Conservation (phyloP, 1,284 basidiomycete species). For the Xanthoconium separans region DNA sequence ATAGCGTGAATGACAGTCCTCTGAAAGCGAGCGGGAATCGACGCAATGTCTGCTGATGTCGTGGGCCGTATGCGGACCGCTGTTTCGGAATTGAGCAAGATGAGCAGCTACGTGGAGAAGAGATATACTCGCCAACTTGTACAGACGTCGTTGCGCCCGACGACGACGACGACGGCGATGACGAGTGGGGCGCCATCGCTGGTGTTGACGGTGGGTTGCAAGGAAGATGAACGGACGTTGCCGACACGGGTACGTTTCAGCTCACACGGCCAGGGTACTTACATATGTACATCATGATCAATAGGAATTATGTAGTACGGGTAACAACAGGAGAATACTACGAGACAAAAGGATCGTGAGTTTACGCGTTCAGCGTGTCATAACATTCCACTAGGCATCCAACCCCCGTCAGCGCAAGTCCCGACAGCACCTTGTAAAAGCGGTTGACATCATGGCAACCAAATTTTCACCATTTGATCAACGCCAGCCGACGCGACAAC, state of each 20-base stretch:
- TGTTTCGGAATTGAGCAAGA: conserved; percentile 30
- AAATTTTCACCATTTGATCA: conserved; percentile 69
- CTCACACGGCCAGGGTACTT: conserved; percentile 24
- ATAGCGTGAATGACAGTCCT: conserved; percentile 81
- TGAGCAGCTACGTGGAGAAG: conserved; percentile 7
- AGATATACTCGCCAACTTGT: conserved; percentile 71
- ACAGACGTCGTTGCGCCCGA: conserved; percentile 70
- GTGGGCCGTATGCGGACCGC: conserved; percentile 93
- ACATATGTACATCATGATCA: conserved; percentile 3
- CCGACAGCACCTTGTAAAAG: neutral
- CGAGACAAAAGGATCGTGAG: conserved; percentile 31
- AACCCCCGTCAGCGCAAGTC: conserved; percentile 11
- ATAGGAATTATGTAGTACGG: conserved; percentile 34
- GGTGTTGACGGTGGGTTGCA: conserved; percentile 23
- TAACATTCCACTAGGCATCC: conserved; percentile 21
- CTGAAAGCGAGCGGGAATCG: conserved; percentile 93
- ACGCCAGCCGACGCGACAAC: conserved; percentile 82
- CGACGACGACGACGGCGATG: conserved; percentile 49
- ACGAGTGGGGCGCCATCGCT: conserved; percentile 66
- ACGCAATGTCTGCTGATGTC: conserved; percentile 76
- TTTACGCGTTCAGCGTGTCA: conserved; percentile 23
- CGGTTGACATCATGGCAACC: conserved; percentile 46
- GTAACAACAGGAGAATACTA: conserved; percentile 18
- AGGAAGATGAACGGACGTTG: conserved; percentile 30
- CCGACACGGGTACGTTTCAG: conserved; percentile 25